These are phyloP conservation scores for Lyophyllum atratum DNA, from an alignment of 768 basidiomycete species.

Conservation along the genomic window DNA sequence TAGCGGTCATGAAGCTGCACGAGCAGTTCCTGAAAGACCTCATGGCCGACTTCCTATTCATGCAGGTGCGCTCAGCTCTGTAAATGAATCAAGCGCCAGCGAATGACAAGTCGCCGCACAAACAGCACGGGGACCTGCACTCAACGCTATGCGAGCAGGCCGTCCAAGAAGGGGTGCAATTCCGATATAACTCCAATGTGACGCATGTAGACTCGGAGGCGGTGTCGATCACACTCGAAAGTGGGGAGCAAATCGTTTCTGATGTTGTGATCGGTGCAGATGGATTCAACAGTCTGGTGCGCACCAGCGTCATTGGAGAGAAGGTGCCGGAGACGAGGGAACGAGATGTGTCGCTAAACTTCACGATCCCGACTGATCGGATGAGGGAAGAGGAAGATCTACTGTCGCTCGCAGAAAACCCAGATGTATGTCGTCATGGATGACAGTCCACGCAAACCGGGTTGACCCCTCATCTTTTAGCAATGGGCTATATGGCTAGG, in stretches of 20 bases:
- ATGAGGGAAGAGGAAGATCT: slow-evolving; percentile 36
- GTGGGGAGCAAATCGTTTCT: slow-evolving; percentile 43
- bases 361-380: slow-evolving; percentile 30
- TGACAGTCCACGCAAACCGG: not conserved
- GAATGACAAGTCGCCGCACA: not conserved
- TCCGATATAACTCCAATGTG: slow-evolving; percentile 43
- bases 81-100: not conserved
- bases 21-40: slow-evolving; percentile 46
- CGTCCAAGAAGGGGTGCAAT: slow-evolving; percentile 44
- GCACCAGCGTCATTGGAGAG: slow-evolving; percentile 31
- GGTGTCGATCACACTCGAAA: slow-evolving; percentile 38
- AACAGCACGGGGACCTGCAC: slow-evolving; percentile 55
- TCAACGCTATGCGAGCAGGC: slow-evolving; percentile 49
- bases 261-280: slow-evolving; percentile 66
- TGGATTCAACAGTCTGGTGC: slow-evolving; percentile 46
- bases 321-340: slow-evolving; percentile 23
- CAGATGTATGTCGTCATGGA: slow-evolving; percentile 28
- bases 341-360: slow-evolving; percentile 30
- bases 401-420: slow-evolving; percentile 23
- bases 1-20: slow-evolving; percentile 49
- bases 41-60: slow-evolving; percentile 32
- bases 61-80: slow-evolving; percentile 22
- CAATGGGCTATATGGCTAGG: slow-evolving; percentile 40
- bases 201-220: slow-evolving; percentile 28
- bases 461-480: not conserved